phyloP scores from a whole-genome alignment of 1,284 basidiomycete species.

The Moniliophthora roreri region DNA sequence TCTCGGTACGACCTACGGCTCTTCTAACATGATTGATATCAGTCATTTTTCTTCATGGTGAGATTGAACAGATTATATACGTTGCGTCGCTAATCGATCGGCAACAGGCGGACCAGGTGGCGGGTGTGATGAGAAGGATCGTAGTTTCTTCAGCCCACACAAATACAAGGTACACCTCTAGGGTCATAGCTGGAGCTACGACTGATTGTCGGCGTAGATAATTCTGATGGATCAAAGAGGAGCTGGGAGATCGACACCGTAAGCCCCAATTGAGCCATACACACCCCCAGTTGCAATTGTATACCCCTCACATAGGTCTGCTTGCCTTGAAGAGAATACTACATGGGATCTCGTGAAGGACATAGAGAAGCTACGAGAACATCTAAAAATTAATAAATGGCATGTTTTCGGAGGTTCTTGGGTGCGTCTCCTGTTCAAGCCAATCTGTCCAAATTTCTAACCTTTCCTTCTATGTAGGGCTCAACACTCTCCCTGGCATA shows the following conservation, averaged over 20 bases:
- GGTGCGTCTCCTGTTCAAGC: conserved; percentile 41
- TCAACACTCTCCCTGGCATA: conserved; percentile 90
- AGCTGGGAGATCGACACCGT: conserved; percentile 84
- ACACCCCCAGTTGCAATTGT: background rate
- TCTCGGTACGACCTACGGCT: conserved; percentile 1
- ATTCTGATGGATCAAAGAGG: conserved; percentile 85
- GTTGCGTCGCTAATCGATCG: background rate
- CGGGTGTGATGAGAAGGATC: conserved; percentile 64
- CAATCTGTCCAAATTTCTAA: conserved; percentile 2
- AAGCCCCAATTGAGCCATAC: conserved; percentile 23
- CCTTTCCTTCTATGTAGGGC: conserved; percentile 51
- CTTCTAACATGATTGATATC: conserved; percentile 1
- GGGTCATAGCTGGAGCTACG: too few species aligned
- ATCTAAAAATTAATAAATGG: conserved; percentile 81
- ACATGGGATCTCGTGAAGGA: conserved; percentile 95
- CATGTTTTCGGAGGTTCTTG: conserved; percentile 92
- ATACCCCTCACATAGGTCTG: conserved; percentile 45
- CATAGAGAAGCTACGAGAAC: conserved; percentile 78
- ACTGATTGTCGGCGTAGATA: conserved; percentile 43
- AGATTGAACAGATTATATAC: conserved; percentile 14
- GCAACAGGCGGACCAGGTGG: conserved; percentile 72
- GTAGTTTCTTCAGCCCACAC: conserved; percentile 78
- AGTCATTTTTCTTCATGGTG: conserved; percentile 86
- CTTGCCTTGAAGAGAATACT: conserved; percentile 84
- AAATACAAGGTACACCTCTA: conserved; percentile 67